Evolutionary conservation across 2,329 filamentous ascomycete genomes (phyloP).

Genomic region (Ophiognomonia clavigignenti-juglandacearum): DNA sequence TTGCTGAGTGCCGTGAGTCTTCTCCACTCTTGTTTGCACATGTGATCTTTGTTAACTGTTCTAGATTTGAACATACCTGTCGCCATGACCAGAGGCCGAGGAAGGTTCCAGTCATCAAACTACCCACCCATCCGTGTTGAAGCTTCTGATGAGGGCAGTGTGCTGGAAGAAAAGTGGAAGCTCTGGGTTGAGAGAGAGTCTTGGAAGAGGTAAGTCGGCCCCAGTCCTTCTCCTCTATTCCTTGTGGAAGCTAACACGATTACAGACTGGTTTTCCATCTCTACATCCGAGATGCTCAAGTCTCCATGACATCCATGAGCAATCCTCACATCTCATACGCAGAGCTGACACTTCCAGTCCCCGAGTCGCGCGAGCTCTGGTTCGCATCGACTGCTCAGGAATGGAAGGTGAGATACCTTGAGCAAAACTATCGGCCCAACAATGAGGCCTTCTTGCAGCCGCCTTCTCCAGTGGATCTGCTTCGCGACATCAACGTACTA

Average conservation of each 20-base stretch:
- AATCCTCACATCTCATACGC: conserved; percentile 64
- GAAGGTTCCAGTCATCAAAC: conserved; percentile 52
- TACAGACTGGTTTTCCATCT: conserved; percentile 57
- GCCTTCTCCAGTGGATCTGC: conserved; percentile 50
- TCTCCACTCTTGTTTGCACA: background rate
- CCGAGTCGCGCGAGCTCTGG: conserved; percentile 60
- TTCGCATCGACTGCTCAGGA: conserved; percentile 55
- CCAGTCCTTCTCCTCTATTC: too few relatives aligned
- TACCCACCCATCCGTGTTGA: conserved; percentile 47
- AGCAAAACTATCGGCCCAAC: conserved; percentile 29
- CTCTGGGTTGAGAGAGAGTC: conserved; percentile 61
- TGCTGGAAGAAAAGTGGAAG: conserved; percentile 60
- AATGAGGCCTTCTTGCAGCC: conserved; percentile 32
- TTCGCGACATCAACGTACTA: conserved; percentile 52
- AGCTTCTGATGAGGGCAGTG: conserved; percentile 50
- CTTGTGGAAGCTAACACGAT: background rate
- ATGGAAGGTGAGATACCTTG: conserved; percentile 60
- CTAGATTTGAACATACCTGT: conserved; percentile 24
- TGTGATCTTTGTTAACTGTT: background rate
- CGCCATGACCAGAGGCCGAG: conserved; percentile 48
- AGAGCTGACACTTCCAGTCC: conserved; percentile 62
- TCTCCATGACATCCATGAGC: conserved; percentile 61
- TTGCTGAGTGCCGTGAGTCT: conserved; percentile 46
- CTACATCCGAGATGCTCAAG: conserved; percentile 61
- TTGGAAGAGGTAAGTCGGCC: conserved; percentile 50